A percentile compares a stretch with the other conserved stretches of the same genome.
Conservation (phyloP, 495 filamentous ascomycete genomes). For the Aspergillus mulundensis region DNA sequence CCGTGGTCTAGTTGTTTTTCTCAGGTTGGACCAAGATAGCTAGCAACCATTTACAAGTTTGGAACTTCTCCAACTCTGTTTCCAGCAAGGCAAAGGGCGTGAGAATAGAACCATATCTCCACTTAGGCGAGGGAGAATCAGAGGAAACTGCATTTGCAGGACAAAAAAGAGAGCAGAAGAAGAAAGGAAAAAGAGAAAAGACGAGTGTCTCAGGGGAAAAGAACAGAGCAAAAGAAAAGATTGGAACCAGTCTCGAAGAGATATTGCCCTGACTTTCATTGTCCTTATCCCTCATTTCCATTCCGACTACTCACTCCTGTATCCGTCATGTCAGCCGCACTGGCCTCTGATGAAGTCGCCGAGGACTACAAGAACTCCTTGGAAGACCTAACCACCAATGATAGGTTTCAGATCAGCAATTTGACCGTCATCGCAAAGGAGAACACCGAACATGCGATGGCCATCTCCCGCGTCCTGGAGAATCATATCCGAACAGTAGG, state of each 20-base stretch:
- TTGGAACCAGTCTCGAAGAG: slow-evolving; percentile 2
- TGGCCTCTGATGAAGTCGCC: slow-evolving; percentile 82
- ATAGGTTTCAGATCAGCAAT: slow-evolving; percentile 89
- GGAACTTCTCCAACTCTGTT: slow-evolving; percentile 42
- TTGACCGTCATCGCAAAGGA: slow-evolving; percentile 94
- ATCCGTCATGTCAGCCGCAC: slow-evolving; percentile 64
- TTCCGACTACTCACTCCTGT: slow-evolving; percentile 11
- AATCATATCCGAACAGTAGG: slow-evolving; percentile 93
- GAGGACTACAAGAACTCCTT: slow-evolving; percentile 92
- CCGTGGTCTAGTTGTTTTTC: slow-evolving; percentile 33
- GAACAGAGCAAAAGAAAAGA: slow-evolving; percentile 9
- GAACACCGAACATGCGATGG: slow-evolving; percentile 88
- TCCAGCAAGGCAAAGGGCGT: slow-evolving; percentile 33
- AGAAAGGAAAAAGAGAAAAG: slow-evolving; percentile 18
- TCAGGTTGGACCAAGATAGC: slow-evolving; percentile 44
- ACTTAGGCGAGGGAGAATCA: slow-evolving; percentile 12
- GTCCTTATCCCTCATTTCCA: background rate
- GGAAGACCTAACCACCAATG: slow-evolving; percentile 84
- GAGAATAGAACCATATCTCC: slow-evolving; percentile 28
- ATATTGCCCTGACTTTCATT: background rate
- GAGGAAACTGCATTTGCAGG: background rate
- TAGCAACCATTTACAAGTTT: slow-evolving; percentile 53
- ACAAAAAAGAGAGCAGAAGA: slow-evolving; percentile 15
- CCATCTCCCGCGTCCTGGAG: slow-evolving; percentile 82
- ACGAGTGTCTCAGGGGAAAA: slow-evolving; percentile 15